phyloP scores from a whole-genome alignment of 225 moss, liverwort and hornwort genomes.

The Polytrichum formosum region DNA sequence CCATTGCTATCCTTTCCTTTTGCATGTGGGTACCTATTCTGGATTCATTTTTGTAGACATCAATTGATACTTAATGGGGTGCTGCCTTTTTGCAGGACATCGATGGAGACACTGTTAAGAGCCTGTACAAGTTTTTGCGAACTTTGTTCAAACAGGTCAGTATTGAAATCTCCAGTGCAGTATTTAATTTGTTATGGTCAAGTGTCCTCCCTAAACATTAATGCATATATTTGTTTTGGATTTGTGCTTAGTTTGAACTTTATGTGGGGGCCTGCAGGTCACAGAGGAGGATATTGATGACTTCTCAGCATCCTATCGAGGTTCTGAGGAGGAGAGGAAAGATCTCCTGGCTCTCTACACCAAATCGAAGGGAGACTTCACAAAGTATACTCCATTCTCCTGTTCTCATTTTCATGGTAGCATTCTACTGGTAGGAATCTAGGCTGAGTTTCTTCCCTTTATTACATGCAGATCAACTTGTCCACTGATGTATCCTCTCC shows the following conservation, averaged over 20 bases:
- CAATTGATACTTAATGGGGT: no score
- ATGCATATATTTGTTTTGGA: background rate
- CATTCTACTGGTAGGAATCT: no score
- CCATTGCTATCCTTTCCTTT: no score
- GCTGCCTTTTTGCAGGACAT: conserved; percentile 47
- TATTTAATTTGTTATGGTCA: background rate
- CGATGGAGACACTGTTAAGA: conserved; percentile 64
- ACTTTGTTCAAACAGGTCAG: conserved; percentile 78
- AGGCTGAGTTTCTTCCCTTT: no score
- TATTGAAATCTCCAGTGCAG: background rate
- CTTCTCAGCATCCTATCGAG: conserved; percentile 75
- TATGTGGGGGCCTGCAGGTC: conserved; percentile 34
- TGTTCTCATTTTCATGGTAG: background rate
- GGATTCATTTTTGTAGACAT: no score
- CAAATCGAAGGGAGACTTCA: conserved; percentile 69
- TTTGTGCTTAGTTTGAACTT: background rate
- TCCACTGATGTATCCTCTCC: no score
- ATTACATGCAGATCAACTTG: no score
- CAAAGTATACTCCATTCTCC: conserved; percentile 28
- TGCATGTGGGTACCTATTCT: no score
- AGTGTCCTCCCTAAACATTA: background rate
- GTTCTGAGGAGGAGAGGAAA: conserved; percentile 68
- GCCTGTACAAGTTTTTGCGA: conserved; percentile 70
- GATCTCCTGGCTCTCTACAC: conserved; percentile 54
- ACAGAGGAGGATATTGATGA: conserved; percentile 89